Evolutionary conservation across 345 rosid species (phyloP).

Genomic region (Lumnitzera littorea): DNA sequence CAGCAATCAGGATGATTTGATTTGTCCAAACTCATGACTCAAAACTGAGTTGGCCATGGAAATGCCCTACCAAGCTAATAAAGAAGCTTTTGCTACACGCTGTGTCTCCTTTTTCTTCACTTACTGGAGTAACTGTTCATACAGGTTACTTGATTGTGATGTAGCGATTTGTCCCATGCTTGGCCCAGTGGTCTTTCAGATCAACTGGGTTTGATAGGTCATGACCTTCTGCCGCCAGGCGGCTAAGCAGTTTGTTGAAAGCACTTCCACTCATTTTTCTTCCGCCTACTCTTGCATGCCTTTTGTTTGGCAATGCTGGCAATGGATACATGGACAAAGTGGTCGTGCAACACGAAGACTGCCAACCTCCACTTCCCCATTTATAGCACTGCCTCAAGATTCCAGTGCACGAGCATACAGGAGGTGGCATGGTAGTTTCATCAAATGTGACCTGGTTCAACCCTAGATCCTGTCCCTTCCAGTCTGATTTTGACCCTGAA

Average conservation of each 20-base stretch:
- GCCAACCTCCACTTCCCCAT: conserved; percentile 99
- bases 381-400: conserved; percentile 86
- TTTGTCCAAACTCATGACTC: conserved; percentile 13
- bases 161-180: conserved; percentile 40
- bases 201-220: conserved; percentile 69
- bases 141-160: conserved; percentile 17
- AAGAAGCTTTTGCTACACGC: too few species aligned
- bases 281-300: conserved; percentile 90
- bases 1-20: too few species aligned
- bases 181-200: conserved; percentile 75
- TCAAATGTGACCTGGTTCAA: conserved; percentile 88
- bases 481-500: conserved; percentile 53
- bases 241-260: conserved; percentile 86
- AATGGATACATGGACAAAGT: conserved; percentile 77
- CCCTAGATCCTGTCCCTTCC: conserved; percentile 85
- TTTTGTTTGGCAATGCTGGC: conserved; percentile 81
- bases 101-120: too few species aligned
- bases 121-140: too few species aligned
- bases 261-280: conserved; percentile 99
- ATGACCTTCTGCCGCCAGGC: conserved; percentile 72
- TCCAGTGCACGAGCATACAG: conserved; percentile 94
- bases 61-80: conserved; percentile 9
- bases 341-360: conserved; percentile 96
- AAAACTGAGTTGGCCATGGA: conserved; percentile 51
- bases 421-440: conserved; percentile 86